Conservation (phyloP, 768 basidiomycete genomes). For the Lactarius hengduanensis region DNA sequence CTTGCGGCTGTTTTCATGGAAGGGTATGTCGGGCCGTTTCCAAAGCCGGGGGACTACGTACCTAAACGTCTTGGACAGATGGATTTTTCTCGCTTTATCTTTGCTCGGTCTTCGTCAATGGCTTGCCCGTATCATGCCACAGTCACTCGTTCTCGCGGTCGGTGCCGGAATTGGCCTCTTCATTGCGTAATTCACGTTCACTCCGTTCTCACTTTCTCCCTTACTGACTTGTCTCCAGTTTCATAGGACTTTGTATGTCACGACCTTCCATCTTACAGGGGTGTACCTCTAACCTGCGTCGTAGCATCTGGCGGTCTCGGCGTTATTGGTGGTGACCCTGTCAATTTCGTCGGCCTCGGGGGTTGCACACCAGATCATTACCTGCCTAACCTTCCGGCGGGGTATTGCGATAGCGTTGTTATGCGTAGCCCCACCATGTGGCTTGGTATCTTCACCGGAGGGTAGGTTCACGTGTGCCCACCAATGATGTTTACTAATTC, state of each 20-base stretch:
- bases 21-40: conserved; percentile 50
- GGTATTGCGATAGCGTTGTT: conserved; percentile 63
- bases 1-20: conserved; percentile 85
- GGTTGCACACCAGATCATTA: conserved; percentile 62
- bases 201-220: neutral
- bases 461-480: conserved; percentile 43
- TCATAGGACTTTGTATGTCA: conserved; percentile 68
- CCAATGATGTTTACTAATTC: neutral
- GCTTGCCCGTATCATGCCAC: conserved; percentile 86
- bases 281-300: neutral
- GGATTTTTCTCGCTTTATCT: conserved; percentile 80
- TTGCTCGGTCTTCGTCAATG: conserved; percentile 85
- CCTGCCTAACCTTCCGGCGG: conserved; percentile 44
- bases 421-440: conserved; percentile 78
- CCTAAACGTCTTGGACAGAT: conserved; percentile 41
- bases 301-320: conserved; percentile 65
- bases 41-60: neutral
- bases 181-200: conserved; percentile 59
- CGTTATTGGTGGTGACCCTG: conserved; percentile 70
- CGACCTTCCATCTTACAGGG: neutral
- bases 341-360: conserved; percentile 71
- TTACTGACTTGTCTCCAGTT: conserved; percentile 39
- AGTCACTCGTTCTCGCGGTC: conserved; percentile 79
- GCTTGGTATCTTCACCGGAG: conserved; percentile 85
- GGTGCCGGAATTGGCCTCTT: conserved; percentile 87